Evolutionary conservation across 208 protist genomes (phyloP).

Genomic region (Leishmania martiniquensis): DNA sequence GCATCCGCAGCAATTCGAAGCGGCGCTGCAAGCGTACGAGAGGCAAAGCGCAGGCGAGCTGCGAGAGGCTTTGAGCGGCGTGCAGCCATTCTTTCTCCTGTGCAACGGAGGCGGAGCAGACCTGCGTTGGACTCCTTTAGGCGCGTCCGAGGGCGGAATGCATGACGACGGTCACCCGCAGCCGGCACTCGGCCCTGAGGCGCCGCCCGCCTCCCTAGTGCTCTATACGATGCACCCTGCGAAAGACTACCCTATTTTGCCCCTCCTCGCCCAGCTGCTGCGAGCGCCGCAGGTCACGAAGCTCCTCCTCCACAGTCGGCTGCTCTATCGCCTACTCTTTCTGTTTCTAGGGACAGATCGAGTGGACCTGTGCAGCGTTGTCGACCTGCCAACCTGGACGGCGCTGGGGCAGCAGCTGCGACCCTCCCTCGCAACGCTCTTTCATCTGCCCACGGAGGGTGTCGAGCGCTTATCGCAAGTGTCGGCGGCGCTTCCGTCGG

Average conservation of each 20-base stretch:
- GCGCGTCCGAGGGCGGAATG: not conserved
- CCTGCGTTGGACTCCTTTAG: not conserved
- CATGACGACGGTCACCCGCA: not conserved
- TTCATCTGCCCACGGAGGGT: conserved; percentile 11
- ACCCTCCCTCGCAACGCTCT: not conserved
- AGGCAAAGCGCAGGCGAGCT: conserved; percentile 28
- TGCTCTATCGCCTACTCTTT: conserved; percentile 71
- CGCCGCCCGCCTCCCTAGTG: conserved; percentile 13
- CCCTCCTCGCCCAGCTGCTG: conserved; percentile 64
- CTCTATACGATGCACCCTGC: conserved; percentile 52
- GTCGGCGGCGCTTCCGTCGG: conserved; percentile 13
- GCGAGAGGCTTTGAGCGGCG: conserved; percentile 23
- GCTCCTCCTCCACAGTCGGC: conserved; percentile 49
- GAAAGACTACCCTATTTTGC: conserved; percentile 41
- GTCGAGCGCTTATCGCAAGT: conserved; percentile 12
- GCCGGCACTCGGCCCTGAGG: not conserved
- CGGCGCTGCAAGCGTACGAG: conserved; percentile 36
- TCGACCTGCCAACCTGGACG: conserved; percentile 57
- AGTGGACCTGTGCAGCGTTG: conserved; percentile 57
- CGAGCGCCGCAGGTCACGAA: conserved; percentile 42
- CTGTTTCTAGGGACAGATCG: conserved; percentile 79
- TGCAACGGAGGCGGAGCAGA: not conserved
- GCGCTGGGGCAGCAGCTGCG: conserved; percentile 35
- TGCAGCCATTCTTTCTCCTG: conserved; percentile 55
- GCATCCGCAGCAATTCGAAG: conserved; percentile 51